Evolutionary conservation across 176 grass and related monocot species (phyloP).

Genomic region (Elymus sibiricus): DNA sequence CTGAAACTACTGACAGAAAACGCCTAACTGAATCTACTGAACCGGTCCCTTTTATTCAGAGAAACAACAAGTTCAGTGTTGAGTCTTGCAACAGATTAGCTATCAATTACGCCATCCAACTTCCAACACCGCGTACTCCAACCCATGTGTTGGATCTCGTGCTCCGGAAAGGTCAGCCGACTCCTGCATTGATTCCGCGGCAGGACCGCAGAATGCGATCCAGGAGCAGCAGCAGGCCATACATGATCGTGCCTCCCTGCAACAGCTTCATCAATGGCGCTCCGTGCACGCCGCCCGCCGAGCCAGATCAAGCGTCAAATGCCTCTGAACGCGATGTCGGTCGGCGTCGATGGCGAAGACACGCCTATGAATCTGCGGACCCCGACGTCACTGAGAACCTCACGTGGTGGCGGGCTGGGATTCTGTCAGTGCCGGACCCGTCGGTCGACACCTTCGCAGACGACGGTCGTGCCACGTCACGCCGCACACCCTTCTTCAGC

Average conservation of each 20-base stretch:
- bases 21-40: no score
- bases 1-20: no score
- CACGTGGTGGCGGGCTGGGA: slow-evolving; percentile 14
- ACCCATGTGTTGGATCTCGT: not conserved
- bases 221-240: not conserved
- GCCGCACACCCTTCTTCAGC: slow-evolving; percentile 28
- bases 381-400: slow-evolving; percentile 37
- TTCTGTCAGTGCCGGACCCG: slow-evolving; percentile 6
- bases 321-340: no score
- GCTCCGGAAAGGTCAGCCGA: not conserved
- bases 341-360: no score
- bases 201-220: not conserved
- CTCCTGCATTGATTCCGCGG: not conserved
- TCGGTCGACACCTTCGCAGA: slow-evolving; percentile 25
- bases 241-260: not conserved
- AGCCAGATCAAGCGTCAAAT: no score
- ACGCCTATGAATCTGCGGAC: slow-evolving; percentile 20
- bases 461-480: slow-evolving; percentile 22
- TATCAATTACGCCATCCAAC: not conserved
- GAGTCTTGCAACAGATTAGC: no score
- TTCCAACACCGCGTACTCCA: not conserved
- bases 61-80: no score
- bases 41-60: no score
- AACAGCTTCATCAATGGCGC: not conserved
- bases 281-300: not conserved